Evolutionary conservation across 2,329 filamentous ascomycete species (phyloP).

Genomic region (Sarocladium strictum): DNA sequence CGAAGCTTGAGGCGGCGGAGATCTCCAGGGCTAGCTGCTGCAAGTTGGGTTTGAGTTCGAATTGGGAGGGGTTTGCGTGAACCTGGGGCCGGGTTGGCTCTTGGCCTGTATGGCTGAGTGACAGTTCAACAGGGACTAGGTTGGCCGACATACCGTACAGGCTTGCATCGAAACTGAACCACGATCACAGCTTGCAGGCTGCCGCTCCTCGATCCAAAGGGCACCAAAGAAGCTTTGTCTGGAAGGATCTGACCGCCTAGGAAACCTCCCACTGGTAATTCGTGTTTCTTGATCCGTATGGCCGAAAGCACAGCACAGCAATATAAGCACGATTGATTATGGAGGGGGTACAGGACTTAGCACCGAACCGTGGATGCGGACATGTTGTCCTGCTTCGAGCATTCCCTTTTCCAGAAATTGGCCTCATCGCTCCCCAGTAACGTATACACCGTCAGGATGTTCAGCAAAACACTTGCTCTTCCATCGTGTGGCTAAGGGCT

Average conservation of each 20-base stretch:
- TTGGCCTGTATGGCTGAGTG: conserved; percentile 6
- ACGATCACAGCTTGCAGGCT: background rate
- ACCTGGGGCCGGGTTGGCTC: background rate
- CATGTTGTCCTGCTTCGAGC: background rate
- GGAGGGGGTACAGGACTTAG: background rate
- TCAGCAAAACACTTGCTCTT: background rate
- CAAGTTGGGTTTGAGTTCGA: conserved; percentile 2
- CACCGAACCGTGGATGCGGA: background rate
- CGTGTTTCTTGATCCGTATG: no score
- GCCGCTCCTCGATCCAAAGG: background rate
- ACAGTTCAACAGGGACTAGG: conserved; percentile 6
- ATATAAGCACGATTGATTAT: no score
- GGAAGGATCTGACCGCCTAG: no score
- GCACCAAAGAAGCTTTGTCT: background rate
- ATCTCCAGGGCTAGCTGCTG: conserved; percentile 3
- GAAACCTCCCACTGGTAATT: no score
- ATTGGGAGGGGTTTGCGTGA: conserved; percentile 7
- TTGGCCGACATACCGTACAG: background rate
- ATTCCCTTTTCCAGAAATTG: background rate
- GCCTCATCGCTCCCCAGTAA: background rate
- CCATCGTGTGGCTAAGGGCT: no score
- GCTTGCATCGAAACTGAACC: background rate
- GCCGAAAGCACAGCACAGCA: no score
- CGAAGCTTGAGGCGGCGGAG: background rate
- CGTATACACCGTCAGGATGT: background rate